Conservation (phyloP, 495 filamentous ascomycete species). For the Cetradonia linearis region DNA sequence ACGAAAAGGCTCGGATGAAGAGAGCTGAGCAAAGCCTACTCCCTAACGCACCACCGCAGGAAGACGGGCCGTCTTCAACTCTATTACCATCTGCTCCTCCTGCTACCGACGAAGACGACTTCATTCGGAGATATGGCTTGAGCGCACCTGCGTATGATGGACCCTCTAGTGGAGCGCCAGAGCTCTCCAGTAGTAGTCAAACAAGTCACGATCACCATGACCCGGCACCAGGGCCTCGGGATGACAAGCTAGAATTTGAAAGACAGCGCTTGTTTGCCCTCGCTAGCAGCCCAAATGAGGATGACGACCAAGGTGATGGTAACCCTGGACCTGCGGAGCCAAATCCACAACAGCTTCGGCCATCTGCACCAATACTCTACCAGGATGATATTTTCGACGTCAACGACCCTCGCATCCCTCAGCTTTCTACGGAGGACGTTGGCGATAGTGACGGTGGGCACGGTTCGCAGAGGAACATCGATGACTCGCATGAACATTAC, state of each 20-base stretch:
- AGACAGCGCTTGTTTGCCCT: slow-evolving; percentile 60
- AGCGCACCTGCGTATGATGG: slow-evolving; percentile 30
- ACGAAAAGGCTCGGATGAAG: slow-evolving; percentile 60
- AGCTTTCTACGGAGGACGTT: not conserved
- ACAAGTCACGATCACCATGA: not conserved
- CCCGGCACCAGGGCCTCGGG: slow-evolving; percentile 24
- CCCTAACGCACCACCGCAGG: slow-evolving; percentile 56
- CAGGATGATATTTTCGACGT: slow-evolving; percentile 45
- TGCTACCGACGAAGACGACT: slow-evolving; percentile 31
- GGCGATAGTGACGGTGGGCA: not conserved
- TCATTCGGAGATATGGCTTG: slow-evolving; percentile 7
- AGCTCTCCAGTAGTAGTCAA: no score
- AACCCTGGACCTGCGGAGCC: not conserved
- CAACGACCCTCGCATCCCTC: slow-evolving; percentile 13
- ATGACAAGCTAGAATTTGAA: slow-evolving; percentile 83
- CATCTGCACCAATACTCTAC: slow-evolving; percentile 56
- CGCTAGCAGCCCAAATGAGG: slow-evolving; percentile 53
- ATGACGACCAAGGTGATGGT: slow-evolving; percentile 35
- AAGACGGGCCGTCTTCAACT: slow-evolving; percentile 40
- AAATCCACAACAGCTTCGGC: slow-evolving; percentile 25
- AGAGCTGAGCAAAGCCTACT: slow-evolving; percentile 58
- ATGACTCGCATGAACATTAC: not conserved
- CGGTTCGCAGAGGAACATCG: not conserved
- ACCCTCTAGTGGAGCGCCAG: slow-evolving; percentile 16
- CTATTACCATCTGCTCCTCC: slow-evolving; percentile 38